Evolutionary conservation across 1,284 basidiomycete genomes (phyloP).

Genomic region (Apiotrichum montevideense): DNA sequence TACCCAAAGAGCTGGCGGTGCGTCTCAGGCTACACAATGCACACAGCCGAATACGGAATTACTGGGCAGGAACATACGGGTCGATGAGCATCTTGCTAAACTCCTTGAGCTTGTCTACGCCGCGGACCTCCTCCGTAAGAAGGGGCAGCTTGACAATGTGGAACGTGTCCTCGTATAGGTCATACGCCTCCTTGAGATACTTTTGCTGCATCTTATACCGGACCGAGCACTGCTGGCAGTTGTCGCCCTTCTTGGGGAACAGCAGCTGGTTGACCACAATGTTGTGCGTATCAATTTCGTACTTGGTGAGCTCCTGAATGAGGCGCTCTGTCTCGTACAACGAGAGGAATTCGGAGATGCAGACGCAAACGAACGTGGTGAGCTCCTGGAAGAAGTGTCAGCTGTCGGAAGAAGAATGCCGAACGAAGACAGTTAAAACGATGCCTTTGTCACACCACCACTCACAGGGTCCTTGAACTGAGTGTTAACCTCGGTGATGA

Average conservation of each 20-base stretch:
- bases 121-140: conserved; percentile 93
- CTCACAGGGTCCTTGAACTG: conserved; percentile 97
- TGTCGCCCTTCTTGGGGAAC: conserved; percentile 80
- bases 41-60: background rate
- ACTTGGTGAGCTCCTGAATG: conserved; percentile 90
- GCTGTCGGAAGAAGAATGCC: background rate
- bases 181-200: conserved; percentile 87
- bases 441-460: background rate
- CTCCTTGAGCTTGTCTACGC: conserved; percentile 82
- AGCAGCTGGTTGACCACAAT: conserved; percentile 97
- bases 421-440: too few species aligned
- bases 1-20: too few species aligned
- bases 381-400: conserved; percentile 61
- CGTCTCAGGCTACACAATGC: too few species aligned
- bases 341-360: conserved; percentile 96
- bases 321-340: conserved; percentile 97
- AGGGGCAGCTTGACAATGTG: conserved; percentile 88
- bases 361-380: conserved; percentile 96
- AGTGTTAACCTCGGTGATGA: conserved; percentile 97
- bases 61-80: conserved; percentile 24
- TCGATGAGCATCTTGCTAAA: conserved; percentile 58
- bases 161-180: conserved; percentile 95
- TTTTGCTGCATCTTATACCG: conserved; percentile 98
- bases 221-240: conserved; percentile 91
- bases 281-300: conserved; percentile 98